Evolutionary conservation across 1,284 basidiomycete genomes (phyloP), one percentile per base, ranked within the genome.

Genomic region (Rhodotorula sp.): DNA sequence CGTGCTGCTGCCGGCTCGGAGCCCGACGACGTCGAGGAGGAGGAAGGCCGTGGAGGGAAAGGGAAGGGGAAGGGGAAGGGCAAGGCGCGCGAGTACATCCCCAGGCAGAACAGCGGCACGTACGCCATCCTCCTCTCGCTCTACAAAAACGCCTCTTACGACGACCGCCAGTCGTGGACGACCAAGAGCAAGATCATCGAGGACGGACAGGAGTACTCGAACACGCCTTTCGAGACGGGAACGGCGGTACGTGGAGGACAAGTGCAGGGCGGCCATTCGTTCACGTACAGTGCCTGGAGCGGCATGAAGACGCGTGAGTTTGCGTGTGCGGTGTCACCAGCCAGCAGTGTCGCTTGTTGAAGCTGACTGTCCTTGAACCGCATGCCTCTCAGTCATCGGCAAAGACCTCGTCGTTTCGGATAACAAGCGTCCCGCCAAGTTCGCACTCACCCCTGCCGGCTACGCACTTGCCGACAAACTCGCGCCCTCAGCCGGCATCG

Each of bases 121-220:
- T 75, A 71, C 56, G 74, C 72, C 7, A 68, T 75, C 60, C 59
- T 74, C 27, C 30, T 75, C 51, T 63, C 59, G 11, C 49, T 75
- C 39, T 75, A 75, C 70, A 46, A 46, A 32, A 48, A 56, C 58
- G 53, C 54, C 5, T 59, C 62, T 17, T 59, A 32, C 51, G 68
- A 67, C 34, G 72, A 71, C n/a, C 67, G 29, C 6, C 52, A 64
- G 44, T 17, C 4, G 13, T 65, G 64, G 62, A 53, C 54, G 30
- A 59, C 54, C 34, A 72, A 68, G 55, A 29, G 29, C 4, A 22
- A 53, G 34, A 59, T 72, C 56, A 70, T 68, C 27, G 36, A 49
- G 15, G 62, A 56, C 32, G 73, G 64, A 10, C 17, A 44, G 27
- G 49, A 55, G 39, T 63, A 58, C 47, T 53, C 44, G 36, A 49